Evolutionary conservation across 2,329 filamentous ascomycete species (phyloP).

Genomic region (Tolypocladium cylindrosporum): DNA sequence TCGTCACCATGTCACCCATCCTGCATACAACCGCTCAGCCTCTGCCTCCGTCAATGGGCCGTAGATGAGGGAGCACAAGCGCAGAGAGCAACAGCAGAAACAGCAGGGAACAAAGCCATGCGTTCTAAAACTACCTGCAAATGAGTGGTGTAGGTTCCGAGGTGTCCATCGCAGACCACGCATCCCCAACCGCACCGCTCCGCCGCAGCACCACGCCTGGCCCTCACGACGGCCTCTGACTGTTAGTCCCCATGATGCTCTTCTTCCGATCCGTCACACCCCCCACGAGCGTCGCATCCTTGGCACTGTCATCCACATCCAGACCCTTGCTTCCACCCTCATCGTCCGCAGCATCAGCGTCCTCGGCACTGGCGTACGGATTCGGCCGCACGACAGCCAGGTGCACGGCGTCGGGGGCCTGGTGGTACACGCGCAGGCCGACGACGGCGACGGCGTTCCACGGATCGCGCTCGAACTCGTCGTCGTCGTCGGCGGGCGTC

Average conservation of each 20-base stretch:
- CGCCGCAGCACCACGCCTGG: neutral
- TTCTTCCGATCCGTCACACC: slow-evolving; percentile 21
- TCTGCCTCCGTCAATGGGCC: too few species aligned
- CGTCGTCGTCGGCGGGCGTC: slow-evolving; percentile 29
- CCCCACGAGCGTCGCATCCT: slow-evolving; percentile 30
- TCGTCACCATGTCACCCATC: too few species aligned
- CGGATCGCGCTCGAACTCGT: slow-evolving; percentile 45
- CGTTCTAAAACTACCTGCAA: neutral
- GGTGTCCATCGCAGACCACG: neutral
- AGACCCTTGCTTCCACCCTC: slow-evolving; percentile 20
- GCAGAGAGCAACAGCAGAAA: too few species aligned
- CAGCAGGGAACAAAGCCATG: too few species aligned
- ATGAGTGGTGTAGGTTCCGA: neutral
- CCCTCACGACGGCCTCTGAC: neutral
- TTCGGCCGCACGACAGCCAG: slow-evolving; percentile 29
- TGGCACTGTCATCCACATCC: slow-evolving; percentile 35
- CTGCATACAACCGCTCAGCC: too few species aligned
- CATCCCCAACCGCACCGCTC: neutral
- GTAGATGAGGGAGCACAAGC: too few species aligned
- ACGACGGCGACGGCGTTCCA: slow-evolving; percentile 58
- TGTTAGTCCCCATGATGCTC: slow-evolving; percentile 22
- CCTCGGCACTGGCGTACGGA: slow-evolving; percentile 16
- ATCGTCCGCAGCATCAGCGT: slow-evolving; percentile 11
- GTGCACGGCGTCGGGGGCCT: slow-evolving; percentile 26
- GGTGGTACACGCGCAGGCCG: slow-evolving; percentile 51